Conservation (phyloP, 1,284 basidiomycete species). For the Erythrobasidium hasegawianum region DNA sequence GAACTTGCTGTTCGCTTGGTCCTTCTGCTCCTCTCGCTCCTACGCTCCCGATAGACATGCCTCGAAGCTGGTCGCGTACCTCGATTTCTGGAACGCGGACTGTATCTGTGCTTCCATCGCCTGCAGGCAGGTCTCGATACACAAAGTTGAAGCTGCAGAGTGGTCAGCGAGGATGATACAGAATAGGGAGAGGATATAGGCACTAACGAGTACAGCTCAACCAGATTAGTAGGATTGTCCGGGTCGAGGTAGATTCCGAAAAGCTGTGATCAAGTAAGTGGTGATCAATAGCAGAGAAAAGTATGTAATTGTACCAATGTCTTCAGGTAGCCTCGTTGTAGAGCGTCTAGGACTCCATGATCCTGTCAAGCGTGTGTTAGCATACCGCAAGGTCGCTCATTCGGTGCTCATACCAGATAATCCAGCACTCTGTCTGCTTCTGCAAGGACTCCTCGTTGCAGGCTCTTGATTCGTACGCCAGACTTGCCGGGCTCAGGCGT, state of each 20-base stretch:
- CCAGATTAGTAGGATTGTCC: slow-evolving; percentile 40
- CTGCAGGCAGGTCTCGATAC: slow-evolving; percentile 7
- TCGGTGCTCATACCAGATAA: slow-evolving; percentile 67
- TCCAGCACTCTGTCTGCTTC: slow-evolving; percentile 74
- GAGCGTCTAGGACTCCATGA: slow-evolving; percentile 38
- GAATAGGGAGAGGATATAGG: background rate
- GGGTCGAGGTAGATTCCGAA: slow-evolving; percentile 67
- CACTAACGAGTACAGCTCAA: slow-evolving; percentile 42
- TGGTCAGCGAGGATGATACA: no score
- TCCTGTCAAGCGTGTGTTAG: slow-evolving; percentile 30
- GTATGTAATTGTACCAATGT: slow-evolving; percentile 32
- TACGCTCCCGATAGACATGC: slow-evolving; percentile 27
- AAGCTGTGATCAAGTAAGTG: slow-evolving; percentile 47
- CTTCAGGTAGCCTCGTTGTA: slow-evolving; percentile 40
- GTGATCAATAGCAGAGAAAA: background rate
- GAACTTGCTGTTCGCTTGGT: slow-evolving; percentile 18
- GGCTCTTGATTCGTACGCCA: slow-evolving; percentile 57
- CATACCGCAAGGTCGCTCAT: no score
- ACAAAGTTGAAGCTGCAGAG: slow-evolving; percentile 13
- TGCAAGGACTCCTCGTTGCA: slow-evolving; percentile 67
- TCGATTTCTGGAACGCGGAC: slow-evolving; percentile 35
- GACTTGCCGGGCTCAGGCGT: slow-evolving; percentile 45
- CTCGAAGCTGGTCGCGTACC: slow-evolving; percentile 38
- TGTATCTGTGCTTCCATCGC: slow-evolving; percentile 10
- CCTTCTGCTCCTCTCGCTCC: background rate